These are phyloP conservation scores for Ganoderma lingzhi DNA, from an alignment of 1,284 basidiomycete genomes.

Conservation along the genomic window DNA sequence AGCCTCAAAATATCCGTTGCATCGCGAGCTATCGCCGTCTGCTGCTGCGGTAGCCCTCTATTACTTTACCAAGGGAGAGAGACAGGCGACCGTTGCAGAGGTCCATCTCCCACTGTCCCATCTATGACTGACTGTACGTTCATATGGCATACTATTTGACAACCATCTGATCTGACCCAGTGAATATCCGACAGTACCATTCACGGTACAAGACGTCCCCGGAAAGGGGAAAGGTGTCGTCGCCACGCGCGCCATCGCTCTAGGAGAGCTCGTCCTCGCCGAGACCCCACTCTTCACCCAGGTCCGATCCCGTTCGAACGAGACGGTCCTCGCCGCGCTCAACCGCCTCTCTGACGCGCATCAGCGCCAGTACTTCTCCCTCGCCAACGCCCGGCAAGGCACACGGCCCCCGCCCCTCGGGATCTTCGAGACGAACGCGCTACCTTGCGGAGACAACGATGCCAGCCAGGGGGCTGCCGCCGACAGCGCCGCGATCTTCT, in stretches of 20 bases:
- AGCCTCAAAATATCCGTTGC: neutral
- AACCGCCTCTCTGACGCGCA: constrained; percentile 30
- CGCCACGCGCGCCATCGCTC: constrained; percentile 19
- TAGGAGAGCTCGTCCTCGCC: constrained; percentile 25
- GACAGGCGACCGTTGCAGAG: neutral
- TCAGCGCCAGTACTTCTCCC: constrained; percentile 34
- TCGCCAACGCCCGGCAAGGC: constrained; percentile 30
- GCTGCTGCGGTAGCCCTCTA: neutral
- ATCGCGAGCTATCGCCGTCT: neutral
- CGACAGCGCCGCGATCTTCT: constrained; percentile 30
- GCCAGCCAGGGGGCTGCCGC: constrained; percentile 6
- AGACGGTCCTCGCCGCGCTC: constrained; percentile 31
- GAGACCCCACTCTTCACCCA: constrained; percentile 22
- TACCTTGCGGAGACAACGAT: constrained; percentile 33
- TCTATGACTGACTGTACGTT: neutral
- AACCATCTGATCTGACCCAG: neutral
- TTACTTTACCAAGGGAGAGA: neutral
- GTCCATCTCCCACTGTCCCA: neutral
- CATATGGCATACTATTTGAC: too few species aligned
- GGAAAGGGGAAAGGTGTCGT: constrained; percentile 30
- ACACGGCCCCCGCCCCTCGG: constrained; percentile 32
- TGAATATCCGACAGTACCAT: neutral
- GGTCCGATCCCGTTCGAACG: constrained; percentile 25
- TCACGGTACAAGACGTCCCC: constrained; percentile 26
- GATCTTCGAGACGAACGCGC: constrained; percentile 38